Percentiles rank a stretch among this genome's conserved stretches.
These are phyloP conservation scores for Carallia brachiata DNA, from an alignment of 345 rosid genomes.

Conservation along the genomic window DNA sequence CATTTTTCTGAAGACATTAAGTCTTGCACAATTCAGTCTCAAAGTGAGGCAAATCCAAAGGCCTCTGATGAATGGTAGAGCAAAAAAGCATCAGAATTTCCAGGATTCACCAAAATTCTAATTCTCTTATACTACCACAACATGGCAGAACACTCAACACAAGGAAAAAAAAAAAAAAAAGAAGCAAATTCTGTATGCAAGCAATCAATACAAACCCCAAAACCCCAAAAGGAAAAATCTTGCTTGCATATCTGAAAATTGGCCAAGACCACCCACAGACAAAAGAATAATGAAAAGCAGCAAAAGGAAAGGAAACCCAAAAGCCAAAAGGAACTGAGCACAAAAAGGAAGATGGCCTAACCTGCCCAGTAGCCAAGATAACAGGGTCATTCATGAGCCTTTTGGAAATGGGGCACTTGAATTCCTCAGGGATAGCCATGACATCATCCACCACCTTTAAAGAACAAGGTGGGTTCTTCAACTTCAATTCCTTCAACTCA, in stretches of 20 bases:
- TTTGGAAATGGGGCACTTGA: constrained; percentile 47
- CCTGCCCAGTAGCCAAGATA: constrained; percentile 57
- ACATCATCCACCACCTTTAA: constrained; percentile 15
- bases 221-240: background rate
- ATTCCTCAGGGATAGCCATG: constrained; percentile 31
- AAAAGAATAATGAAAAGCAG: background rate
- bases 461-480: constrained; percentile 17
- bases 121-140: too few species aligned
- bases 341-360: constrained; percentile 10
- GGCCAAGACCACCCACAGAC: background rate
- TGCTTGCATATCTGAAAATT: constrained; percentile 2
- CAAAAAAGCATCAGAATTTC: too few species aligned
- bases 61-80: background rate
- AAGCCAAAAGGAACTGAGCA: background rate
- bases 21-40: background rate
- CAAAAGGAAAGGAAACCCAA: background rate
- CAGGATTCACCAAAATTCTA: too few species aligned
- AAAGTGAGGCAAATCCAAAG: background rate
- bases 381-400: constrained; percentile 57
- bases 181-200: background rate
- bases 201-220: background rate
- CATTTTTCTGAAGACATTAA: too few species aligned
- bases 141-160: too few species aligned
- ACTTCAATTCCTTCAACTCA: constrained; percentile 25
- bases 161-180: background rate